Evolutionary conservation across 2,329 filamentous ascomycete genomes (phyloP).

Genomic region (Grosmannia huntii): DNA sequence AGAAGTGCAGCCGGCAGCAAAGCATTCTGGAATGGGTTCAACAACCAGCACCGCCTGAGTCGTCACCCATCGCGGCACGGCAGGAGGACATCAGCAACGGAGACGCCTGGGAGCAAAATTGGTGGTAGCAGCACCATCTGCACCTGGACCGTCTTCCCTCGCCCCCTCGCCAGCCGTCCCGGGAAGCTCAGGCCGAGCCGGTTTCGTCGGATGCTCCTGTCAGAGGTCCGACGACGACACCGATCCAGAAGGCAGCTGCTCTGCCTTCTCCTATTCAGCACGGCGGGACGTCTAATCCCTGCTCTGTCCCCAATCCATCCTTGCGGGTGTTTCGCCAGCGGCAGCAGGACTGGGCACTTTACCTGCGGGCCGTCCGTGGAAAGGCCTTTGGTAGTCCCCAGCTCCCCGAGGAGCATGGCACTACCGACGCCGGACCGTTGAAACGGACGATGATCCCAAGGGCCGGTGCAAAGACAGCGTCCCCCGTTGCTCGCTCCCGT

Average conservation of each 20-base stretch:
- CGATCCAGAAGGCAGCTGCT: background rate
- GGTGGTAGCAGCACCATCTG: background rate
- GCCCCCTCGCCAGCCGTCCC: background rate
- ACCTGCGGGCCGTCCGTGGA: background rate
- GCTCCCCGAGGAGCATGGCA: background rate
- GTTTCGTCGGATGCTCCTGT: background rate
- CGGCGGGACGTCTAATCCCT: background rate
- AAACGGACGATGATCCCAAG: background rate
- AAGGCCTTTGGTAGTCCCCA: background rate
- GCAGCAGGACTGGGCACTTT: background rate
- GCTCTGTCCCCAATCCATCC: background rate
- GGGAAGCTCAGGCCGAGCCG: background rate
- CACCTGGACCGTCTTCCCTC: background rate
- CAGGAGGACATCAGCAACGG: background rate
- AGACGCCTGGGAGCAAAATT: background rate
- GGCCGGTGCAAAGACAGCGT: background rate
- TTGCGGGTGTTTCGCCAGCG: background rate
- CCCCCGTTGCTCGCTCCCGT: background rate
- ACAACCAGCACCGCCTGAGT: background rate
- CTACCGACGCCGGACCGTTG: background rate
- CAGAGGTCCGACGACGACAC: background rate
- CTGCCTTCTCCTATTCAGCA: background rate
- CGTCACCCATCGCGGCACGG: background rate
- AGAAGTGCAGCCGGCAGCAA: background rate
- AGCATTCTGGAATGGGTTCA: background rate